These are phyloP conservation scores for Phytophthora lateralis DNA, from an alignment of 352 stramenopile species.

Conservation along the genomic window DNA sequence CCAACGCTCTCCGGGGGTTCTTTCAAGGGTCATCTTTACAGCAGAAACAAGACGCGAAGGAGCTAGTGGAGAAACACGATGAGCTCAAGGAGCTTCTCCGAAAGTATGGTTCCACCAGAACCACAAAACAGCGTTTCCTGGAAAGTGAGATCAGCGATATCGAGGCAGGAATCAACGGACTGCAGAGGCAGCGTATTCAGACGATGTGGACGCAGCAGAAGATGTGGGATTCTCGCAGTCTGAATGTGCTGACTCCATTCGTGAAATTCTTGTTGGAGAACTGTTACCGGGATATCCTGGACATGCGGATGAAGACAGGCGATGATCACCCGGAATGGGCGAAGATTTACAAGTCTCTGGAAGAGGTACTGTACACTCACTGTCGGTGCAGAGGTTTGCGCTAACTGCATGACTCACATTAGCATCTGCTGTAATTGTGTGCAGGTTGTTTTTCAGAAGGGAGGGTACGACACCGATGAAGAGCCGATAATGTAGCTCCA, in stretches of 20 bases:
- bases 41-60: constrained; percentile 1
- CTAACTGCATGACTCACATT: neutral
- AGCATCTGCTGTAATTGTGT: neutral
- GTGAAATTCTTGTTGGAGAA: constrained; percentile 1
- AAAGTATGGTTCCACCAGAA: constrained; percentile 1
- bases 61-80: constrained; percentile 1
- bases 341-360: constrained; percentile 2
- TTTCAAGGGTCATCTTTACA: too few relatives aligned
- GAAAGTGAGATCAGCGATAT: constrained; percentile 7
- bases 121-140: neutral
- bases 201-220: neutral
- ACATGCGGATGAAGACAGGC: constrained; percentile 2
- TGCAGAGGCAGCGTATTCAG: constrained; percentile 5
- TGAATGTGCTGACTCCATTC: neutral
- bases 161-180: neutral
- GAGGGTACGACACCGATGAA: constrained; percentile 7
- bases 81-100: neutral
- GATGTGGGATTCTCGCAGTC: neutral
- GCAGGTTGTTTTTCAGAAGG: constrained; percentile 8
- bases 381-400: neutral
- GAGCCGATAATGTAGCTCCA: constrained; percentile 2
- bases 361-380: neutral
- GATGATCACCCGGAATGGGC: constrained; percentile 13
- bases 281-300: constrained; percentile 1
- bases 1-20: too few relatives aligned